These are phyloP conservation scores for Paradendryphiella salina DNA, from an alignment of 2,329 filamentous ascomycete species.

Conservation along the genomic window DNA sequence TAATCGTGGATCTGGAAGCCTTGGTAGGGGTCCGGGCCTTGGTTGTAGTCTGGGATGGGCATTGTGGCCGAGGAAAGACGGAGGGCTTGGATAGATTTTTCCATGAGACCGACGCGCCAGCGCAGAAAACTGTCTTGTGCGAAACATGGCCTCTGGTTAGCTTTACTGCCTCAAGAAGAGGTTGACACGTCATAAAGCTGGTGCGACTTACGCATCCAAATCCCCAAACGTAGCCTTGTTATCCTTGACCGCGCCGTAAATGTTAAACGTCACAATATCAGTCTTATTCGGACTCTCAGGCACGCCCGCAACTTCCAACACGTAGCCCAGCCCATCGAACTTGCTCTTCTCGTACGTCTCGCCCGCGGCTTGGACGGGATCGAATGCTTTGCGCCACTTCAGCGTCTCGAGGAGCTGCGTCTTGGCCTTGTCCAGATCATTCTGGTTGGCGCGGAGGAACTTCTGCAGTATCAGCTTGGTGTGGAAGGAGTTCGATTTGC, in stretches of 20 bases:
- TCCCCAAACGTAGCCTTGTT: slow-evolving; percentile 80
- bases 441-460: slow-evolving; percentile 87
- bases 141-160: background rate
- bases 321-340: slow-evolving; percentile 78
- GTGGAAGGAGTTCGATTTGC: slow-evolving; percentile 61
- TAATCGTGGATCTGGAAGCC: slow-evolving; percentile 96
- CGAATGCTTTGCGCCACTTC: slow-evolving; percentile 77
- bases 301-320: slow-evolving; percentile 68
- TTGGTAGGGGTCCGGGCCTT: slow-evolving; percentile 76
- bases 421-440: slow-evolving; percentile 71
- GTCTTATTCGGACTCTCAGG: slow-evolving; percentile 59
- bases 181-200: background rate
- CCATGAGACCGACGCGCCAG: slow-evolving; percentile 91
- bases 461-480: slow-evolving; percentile 88
- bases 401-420: slow-evolving; percentile 79
- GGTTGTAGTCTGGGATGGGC: slow-evolving; percentile 69
- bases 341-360: slow-evolving; percentile 67
- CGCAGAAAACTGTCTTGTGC: slow-evolving; percentile 79
- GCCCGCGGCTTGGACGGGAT: slow-evolving; percentile 68
- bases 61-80: slow-evolving; percentile 68
- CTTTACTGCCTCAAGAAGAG: background rate
- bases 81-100: slow-evolving; percentile 76
- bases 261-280: slow-evolving; percentile 83
- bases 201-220: slow-evolving; percentile 66
- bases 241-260: slow-evolving; percentile 86